Base-by-base conservation (phyloP, 1,139 yeast species). In the Yamadazyma aaseri region DNA sequence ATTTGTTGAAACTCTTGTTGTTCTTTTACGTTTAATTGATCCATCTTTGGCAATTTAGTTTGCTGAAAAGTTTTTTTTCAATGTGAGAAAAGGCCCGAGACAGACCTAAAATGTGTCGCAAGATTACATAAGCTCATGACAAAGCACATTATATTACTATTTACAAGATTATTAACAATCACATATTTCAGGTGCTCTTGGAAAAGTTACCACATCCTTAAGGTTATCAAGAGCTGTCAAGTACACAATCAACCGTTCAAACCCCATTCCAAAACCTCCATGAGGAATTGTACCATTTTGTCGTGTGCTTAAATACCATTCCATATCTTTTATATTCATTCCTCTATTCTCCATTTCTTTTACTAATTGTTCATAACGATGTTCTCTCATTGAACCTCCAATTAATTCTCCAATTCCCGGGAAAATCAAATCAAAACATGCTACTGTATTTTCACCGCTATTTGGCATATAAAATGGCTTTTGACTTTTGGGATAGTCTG, bases 191-290 rank as follows among this genome's bases (percentile, higher is more conserved):
- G 73, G 68, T 0, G 59, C 63, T 32, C 76, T 43, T 3, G 96
- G 92, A 56, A 92, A 90, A 1, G 96, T 86, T 23, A 86, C 79
- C 3, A 86, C 85, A 49, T 94, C 99, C 48, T 86, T 73, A 29
- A 94, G 76, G 51, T 86, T 87, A 28, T 86, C 95, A 31, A 75
- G 69, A 3, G 83, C 92, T 6, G 78, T 67, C 35, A 87, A 63
- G 48, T 81, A 90, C 29, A 85, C 79, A 12, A 94, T 59, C 26
- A 92, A 60, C 41, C 99, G 66, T 55, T 94, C 98, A 49, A 90
- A 80, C 0, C 99, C 99, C 69, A 94, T 68, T 0, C 99, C 99
- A 59, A 85, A 94, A 0, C 99, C 99, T 29, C 98, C 98, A 55
- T 90, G 97, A 0, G 97, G 96, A 22, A 82, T 81, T 5, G 85